These are phyloP conservation scores for Penicillium sp. DNA, from an alignment of 2,329 filamentous ascomycete species.

Conservation along the genomic window DNA sequence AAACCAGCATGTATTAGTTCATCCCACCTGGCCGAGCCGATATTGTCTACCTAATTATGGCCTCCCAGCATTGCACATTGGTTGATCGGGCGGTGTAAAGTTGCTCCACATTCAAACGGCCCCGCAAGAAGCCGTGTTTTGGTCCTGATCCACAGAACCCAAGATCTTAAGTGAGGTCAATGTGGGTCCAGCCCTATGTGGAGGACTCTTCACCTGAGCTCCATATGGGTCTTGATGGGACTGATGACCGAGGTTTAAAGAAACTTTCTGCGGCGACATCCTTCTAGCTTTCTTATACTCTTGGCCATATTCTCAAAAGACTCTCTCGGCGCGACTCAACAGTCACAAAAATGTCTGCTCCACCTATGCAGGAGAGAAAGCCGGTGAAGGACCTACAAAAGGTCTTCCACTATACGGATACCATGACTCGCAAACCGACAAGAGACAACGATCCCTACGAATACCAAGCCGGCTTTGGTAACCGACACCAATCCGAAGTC, in stretches of 20 bases:
- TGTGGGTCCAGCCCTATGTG: slow-evolving; percentile 13
- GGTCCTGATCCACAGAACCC: neutral
- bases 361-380: slow-evolving; percentile 19
- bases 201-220: slow-evolving; percentile 1
- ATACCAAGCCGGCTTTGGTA: slow-evolving; percentile 30
- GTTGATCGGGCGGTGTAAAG: neutral
- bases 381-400: slow-evolving; percentile 28
- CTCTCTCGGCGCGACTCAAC: neutral
- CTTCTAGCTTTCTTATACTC: neutral
- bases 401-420: slow-evolving; percentile 33
- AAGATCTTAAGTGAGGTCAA: slow-evolving; percentile 2
- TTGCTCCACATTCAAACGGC: slow-evolving; percentile 12
- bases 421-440: slow-evolving; percentile 27
- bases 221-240: slow-evolving; percentile 7
- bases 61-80: neutral
- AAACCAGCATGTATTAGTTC: neutral
- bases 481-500: slow-evolving; percentile 33
- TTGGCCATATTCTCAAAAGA: neutral
- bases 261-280: neutral
- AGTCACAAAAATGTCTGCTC: slow-evolving; percentile 23
- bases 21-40: neutral
- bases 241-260: neutral
- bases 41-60: neutral
- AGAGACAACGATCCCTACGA: slow-evolving; percentile 31
- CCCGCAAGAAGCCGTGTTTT: slow-evolving; percentile 4